These are phyloP conservation scores for Omphalotus guepiniiformis DNA, from an alignment of 768 basidiomycete species.

Conservation along the genomic window DNA sequence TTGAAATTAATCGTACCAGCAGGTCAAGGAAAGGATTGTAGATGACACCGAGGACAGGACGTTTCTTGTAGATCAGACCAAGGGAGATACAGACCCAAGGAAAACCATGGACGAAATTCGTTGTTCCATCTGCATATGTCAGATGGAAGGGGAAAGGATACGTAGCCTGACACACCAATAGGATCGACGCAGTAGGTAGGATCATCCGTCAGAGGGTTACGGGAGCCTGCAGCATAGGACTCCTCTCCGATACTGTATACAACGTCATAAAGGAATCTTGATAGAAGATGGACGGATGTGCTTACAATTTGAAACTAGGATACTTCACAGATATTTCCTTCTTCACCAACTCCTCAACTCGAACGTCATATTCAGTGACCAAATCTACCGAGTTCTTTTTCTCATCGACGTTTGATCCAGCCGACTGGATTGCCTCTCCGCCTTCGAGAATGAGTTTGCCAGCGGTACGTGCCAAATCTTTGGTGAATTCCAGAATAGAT, in stretches of 20 bases:
- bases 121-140: conserved; percentile 67
- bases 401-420: conserved; percentile 56
- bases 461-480: conserved; percentile 67
- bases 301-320: conserved; percentile 81
- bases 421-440: conserved; percentile 64
- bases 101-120: conserved; percentile 84
- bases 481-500: conserved; percentile 63
- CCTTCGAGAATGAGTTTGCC: conserved; percentile 76
- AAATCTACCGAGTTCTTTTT: conserved; percentile 95
- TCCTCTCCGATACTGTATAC: conserved; percentile 85
- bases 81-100: conserved; percentile 90
- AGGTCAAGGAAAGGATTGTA: conserved; percentile 91
- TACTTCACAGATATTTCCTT: conserved; percentile 58
- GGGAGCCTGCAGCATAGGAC: conserved; percentile 74
- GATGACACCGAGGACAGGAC: conserved; percentile 86
- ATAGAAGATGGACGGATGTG: background rate
- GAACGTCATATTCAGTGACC: conserved; percentile 92
- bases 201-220: conserved; percentile 70
- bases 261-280: background rate
- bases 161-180: conserved; percentile 54
- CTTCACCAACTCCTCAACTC: conserved; percentile 83
- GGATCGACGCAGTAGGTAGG: conserved; percentile 98
- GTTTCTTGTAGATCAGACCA: conserved; percentile 78
- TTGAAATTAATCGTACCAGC: conserved; percentile 41
- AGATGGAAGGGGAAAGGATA: background rate